A percentile compares a stretch with the other conserved stretches of the same genome.
Evolutionary conservation across 2,329 filamentous ascomycete species (phyloP).

Genomic region (Colletotrichum endophyticum): DNA sequence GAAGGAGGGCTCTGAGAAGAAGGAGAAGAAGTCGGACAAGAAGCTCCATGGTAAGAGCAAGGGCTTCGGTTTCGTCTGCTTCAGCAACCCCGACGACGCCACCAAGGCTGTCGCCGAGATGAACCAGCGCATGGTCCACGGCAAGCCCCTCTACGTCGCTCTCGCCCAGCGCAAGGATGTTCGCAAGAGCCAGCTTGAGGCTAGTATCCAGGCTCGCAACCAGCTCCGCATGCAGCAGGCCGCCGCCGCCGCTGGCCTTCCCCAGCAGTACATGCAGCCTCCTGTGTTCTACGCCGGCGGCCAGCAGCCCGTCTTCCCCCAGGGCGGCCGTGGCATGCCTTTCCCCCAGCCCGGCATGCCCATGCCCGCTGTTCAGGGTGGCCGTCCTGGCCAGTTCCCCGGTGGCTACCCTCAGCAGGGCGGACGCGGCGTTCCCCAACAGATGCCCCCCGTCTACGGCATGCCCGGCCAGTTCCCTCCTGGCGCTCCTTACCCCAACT

Average conservation of each 20-base stretch:
- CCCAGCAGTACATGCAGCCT: slow-evolving; percentile 85
- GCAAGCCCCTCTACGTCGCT: slow-evolving; percentile 97
- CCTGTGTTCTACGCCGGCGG: slow-evolving; percentile 92
- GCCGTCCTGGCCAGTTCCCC: slow-evolving; percentile 86
- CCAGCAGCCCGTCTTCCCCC: slow-evolving; percentile 74
- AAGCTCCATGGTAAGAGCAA: slow-evolving; percentile 93
- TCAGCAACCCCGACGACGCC: slow-evolving; percentile 98
- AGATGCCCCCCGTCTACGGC: slow-evolving; percentile 86
- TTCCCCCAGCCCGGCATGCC: slow-evolving; percentile 70
- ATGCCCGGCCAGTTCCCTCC: slow-evolving; percentile 82
- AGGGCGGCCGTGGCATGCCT: slow-evolving; percentile 68
- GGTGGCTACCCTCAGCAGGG: slow-evolving; percentile 83
- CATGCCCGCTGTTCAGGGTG: slow-evolving; percentile 76
- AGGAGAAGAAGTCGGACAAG: slow-evolving; percentile 65
- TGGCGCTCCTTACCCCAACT: slow-evolving; percentile 72
- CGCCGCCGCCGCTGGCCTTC: slow-evolving; percentile 87
- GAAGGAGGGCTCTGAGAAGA: slow-evolving; percentile 58
- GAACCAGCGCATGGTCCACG: slow-evolving; percentile 99
- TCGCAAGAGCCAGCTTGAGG: slow-evolving; percentile 98
- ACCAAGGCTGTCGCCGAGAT: slow-evolving; percentile 99
- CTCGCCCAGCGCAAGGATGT: slow-evolving; percentile 99
- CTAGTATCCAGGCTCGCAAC: slow-evolving; percentile 98
- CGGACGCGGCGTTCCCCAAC: slow-evolving; percentile 87
- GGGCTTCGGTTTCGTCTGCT: slow-evolving; percentile 99
- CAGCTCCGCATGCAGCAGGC: slow-evolving; percentile 98